Evolutionary conservation across 2,329 filamentous ascomycete species (phyloP).

Genomic region (Stylonectria norvegica): DNA sequence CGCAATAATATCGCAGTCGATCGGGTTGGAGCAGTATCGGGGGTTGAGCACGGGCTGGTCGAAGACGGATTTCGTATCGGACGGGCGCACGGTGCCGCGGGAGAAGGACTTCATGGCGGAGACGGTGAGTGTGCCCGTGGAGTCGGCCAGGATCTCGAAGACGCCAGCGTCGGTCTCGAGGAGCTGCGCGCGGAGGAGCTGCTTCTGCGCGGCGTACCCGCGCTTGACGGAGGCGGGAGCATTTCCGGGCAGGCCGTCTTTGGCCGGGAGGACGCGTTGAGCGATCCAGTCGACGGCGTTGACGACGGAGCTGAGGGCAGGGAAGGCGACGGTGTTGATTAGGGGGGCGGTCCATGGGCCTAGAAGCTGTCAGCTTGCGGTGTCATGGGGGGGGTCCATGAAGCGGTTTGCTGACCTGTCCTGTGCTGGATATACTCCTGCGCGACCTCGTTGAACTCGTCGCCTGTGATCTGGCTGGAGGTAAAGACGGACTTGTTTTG

Average conservation of each 20-base stretch:
- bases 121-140: slow-evolving; percentile 10
- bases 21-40: slow-evolving; percentile 12
- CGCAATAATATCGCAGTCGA: slow-evolving; percentile 13
- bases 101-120: slow-evolving; percentile 16
- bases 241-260: not conserved
- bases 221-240: slow-evolving; percentile 4
- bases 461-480: slow-evolving; percentile 6
- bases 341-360: slow-evolving; percentile 14
- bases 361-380: not conserved
- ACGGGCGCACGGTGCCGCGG: slow-evolving; percentile 4
- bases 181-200: slow-evolving; percentile 4
- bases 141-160: slow-evolving; percentile 12
- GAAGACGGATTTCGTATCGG: slow-evolving; percentile 2
- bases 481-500: slow-evolving; percentile 9
- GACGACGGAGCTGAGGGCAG: slow-evolving; percentile 4
- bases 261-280: slow-evolving; percentile 4
- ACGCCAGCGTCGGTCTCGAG: slow-evolving; percentile 8
- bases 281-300: slow-evolving; percentile 5
- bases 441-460: slow-evolving; percentile 7
- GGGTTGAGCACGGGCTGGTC: slow-evolving; percentile 7
- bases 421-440: slow-evolving; percentile 6
- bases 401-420: slow-evolving; percentile 4
- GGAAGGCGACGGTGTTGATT: slow-evolving; percentile 10
- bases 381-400: rapidly evolving
- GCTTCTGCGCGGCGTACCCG: slow-evolving; percentile 9